These are phyloP conservation scores for Fusarium stilboides DNA, from an alignment of 2,329 filamentous ascomycete species.

Conservation along the genomic window DNA sequence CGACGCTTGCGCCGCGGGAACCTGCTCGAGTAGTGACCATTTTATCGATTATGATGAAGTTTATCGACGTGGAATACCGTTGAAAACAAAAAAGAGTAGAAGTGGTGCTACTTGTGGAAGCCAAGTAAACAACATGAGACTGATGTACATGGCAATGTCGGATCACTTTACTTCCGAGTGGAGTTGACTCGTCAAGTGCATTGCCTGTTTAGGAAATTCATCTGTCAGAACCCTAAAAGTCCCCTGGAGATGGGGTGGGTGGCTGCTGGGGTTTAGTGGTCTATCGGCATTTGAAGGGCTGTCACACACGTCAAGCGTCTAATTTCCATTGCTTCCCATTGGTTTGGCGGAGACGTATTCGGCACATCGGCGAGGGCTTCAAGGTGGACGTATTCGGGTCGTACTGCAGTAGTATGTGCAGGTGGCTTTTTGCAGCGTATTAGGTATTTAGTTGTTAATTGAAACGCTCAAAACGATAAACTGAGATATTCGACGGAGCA, in stretches of 20 bases:
- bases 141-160: slow-evolving; percentile 2
- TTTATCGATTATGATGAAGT: neutral
- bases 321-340: slow-evolving; percentile 4
- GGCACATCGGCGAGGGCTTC: neutral
- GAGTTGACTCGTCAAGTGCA: neutral
- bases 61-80: neutral
- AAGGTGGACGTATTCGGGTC: slow-evolving; percentile 13
- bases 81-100: neutral
- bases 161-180: slow-evolving; percentile 25
- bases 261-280: slow-evolving; percentile 25
- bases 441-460: no score
- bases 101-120: neutral
- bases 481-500: neutral
- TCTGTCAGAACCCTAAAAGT: slow-evolving; percentile 12
- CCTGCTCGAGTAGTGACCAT: slow-evolving; percentile 60
- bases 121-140: slow-evolving; percentile 4
- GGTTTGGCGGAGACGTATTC: neutral
- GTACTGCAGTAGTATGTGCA: no score
- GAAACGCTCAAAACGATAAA: neutral
- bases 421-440: no score
- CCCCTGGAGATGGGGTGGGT: slow-evolving; percentile 15
- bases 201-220: slow-evolving; percentile 26
- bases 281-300: slow-evolving; percentile 8
- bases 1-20: slow-evolving; percentile 52
- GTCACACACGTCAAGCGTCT: neutral